Conservation (phyloP, 306 rosid species). For the Calophaca sinica region DNA sequence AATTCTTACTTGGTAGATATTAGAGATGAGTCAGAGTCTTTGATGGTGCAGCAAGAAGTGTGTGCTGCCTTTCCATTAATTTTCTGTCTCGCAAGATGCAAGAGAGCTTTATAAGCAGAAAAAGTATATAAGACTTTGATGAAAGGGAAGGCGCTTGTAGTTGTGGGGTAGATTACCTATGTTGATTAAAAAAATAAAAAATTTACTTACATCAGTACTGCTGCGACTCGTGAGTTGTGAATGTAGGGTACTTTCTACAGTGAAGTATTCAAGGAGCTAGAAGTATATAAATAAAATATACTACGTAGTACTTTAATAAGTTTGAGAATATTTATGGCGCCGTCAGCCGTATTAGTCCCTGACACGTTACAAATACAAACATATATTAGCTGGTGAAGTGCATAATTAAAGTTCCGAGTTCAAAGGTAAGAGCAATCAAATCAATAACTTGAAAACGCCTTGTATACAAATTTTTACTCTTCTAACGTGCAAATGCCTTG, state of each 20-base stretch:
- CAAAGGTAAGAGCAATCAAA: too few relatives aligned
- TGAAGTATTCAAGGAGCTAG: conserved; percentile 21
- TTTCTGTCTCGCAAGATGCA: neutral
- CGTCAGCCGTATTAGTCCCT: conserved; percentile 46
- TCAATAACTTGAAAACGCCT: too few relatives aligned
- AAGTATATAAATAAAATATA: neutral
- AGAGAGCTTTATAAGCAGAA: conserved; percentile 24
- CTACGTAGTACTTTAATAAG: conserved; percentile 2
- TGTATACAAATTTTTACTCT: too few relatives aligned
- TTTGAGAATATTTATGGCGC: conserved; percentile 47
- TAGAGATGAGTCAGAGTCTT: neutral
- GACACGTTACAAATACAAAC: conserved; percentile 50
- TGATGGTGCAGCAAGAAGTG: conserved; percentile 36
- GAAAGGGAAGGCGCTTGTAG: neutral
- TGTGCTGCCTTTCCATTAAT: conserved; percentile 24
- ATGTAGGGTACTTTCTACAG: conserved; percentile 32
- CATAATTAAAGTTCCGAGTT: too few relatives aligned
- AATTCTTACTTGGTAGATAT: conserved; percentile 48
- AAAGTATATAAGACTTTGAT: neutral
- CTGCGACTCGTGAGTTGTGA: conserved; percentile 29
- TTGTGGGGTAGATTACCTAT: conserved; percentile 19
- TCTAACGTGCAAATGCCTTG: too few relatives aligned
- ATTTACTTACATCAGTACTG: conserved; percentile 25
- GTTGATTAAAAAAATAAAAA: conserved; percentile 24
- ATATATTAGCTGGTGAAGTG: neutral